phyloP scores from a whole-genome alignment of 768 basidiomycete species.

The Lactifluus subvellereus region DNA sequence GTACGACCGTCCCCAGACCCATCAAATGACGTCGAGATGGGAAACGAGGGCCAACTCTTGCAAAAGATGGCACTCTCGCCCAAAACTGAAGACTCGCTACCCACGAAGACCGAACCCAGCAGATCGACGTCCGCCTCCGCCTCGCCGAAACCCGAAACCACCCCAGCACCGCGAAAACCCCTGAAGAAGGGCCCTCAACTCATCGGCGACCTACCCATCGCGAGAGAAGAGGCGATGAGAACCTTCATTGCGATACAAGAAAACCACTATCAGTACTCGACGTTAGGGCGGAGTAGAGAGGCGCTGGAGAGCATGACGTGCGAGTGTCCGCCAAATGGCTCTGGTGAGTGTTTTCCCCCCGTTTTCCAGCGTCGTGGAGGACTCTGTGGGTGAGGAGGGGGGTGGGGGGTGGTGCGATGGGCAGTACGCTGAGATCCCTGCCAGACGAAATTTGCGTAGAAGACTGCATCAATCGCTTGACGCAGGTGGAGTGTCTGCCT shows the following conservation, averaged over 20 bases:
- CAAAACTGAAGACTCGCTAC: slow-evolving; percentile 29
- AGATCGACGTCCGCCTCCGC: slow-evolving; percentile 34
- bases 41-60: slow-evolving; percentile 19
- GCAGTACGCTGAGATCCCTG: slow-evolving; percentile 41
- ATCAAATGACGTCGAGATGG: slow-evolving; percentile 28
- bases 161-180: slow-evolving; percentile 18
- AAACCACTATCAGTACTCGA: slow-evolving; percentile 85
- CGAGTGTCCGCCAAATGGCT: slow-evolving; percentile 87
- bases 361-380: slow-evolving; percentile 11
- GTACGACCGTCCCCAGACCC: slow-evolving; percentile 29
- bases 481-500: slow-evolving; percentile 92
- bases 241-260: slow-evolving; percentile 67
- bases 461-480: slow-evolving; percentile 95
- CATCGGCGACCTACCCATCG: slow-evolving; percentile 74
- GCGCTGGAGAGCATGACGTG: slow-evolving; percentile 91
- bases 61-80: slow-evolving; percentile 25
- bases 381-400: no score
- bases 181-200: slow-evolving; percentile 50
- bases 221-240: slow-evolving; percentile 62
- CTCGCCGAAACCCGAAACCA: slow-evolving; percentile 31
- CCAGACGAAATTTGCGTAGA: slow-evolving; percentile 73
- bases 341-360: slow-evolving; percentile 36
- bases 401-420: not conserved
- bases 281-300: slow-evolving; percentile 83
- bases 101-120: slow-evolving; percentile 30